phyloP scores from a whole-genome alignment of 495 filamentous ascomycete species.

The Penicillium ochrochloron region DNA sequence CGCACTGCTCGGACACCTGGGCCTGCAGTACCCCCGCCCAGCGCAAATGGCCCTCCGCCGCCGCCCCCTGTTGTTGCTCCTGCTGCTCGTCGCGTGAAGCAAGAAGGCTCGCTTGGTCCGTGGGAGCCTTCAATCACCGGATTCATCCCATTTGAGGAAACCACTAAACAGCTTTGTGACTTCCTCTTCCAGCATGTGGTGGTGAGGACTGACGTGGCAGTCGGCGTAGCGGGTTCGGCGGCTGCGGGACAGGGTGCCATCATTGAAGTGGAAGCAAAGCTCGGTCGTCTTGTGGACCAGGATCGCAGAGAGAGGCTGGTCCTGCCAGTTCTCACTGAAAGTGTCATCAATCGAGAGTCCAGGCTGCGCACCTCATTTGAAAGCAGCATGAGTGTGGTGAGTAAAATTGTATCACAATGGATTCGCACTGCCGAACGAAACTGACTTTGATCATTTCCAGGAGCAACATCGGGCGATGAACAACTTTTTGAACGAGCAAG shows the following conservation, averaged over 20 bases:
- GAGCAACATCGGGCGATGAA: slow-evolving; percentile 79
- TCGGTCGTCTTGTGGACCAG: slow-evolving; percentile 78
- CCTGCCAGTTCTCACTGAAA: slow-evolving; percentile 68
- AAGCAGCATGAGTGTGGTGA: slow-evolving; percentile 85
- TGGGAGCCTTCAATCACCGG: slow-evolving; percentile 79
- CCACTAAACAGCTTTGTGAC: slow-evolving; percentile 70
- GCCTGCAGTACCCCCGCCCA: neutral
- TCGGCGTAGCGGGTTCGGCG: slow-evolving; percentile 50
- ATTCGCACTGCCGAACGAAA: neutral
- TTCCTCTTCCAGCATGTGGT: slow-evolving; percentile 76
- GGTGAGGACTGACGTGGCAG: slow-evolving; percentile 54
- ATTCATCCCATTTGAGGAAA: slow-evolving; percentile 65
- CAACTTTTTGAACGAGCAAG: slow-evolving; percentile 73
- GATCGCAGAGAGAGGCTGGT: slow-evolving; percentile 67
- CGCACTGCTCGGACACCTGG: slow-evolving; percentile 29
- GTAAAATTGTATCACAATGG: slow-evolving; percentile 30
- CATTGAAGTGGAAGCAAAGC: slow-evolving; percentile 89
- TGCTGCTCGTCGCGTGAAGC: slow-evolving; percentile 11
- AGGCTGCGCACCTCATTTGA: slow-evolving; percentile 63
- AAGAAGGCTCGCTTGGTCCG: slow-evolving; percentile 52
- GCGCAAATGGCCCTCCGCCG: slow-evolving; percentile 11
- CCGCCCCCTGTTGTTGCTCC: slow-evolving; percentile 7
- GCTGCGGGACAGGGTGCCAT: slow-evolving; percentile 64
- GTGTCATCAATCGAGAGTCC: slow-evolving; percentile 59
- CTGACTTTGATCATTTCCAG: slow-evolving; percentile 45